These are phyloP conservation scores for Omphalotus guepiniiformis DNA, from an alignment of 768 basidiomycete genomes.

Conservation along the genomic window DNA sequence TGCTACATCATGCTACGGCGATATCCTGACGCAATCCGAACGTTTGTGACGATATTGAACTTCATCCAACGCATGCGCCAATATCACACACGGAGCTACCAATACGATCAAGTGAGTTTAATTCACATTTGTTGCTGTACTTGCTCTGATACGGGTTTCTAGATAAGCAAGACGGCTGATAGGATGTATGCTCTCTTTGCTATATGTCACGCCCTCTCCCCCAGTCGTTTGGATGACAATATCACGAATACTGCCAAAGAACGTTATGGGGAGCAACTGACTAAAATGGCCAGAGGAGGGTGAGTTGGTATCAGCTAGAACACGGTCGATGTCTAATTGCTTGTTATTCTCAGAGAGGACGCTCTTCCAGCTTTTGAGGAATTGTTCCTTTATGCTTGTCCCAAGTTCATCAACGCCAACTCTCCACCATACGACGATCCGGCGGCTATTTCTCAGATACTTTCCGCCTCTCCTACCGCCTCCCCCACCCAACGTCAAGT, in stretches of 20 bases:
- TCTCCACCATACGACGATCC: slow-evolving; percentile 90
- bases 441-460: slow-evolving; percentile 48
- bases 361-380: slow-evolving; percentile 82
- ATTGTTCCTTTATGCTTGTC: slow-evolving; percentile 91
- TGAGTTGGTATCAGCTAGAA: too few species aligned
- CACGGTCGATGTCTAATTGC: neutral
- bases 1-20: slow-evolving; percentile 94
- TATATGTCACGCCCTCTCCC: slow-evolving; percentile 89
- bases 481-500: slow-evolving; percentile 17
- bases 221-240: slow-evolving; percentile 90
- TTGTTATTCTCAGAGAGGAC: slow-evolving; percentile 46
- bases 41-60: slow-evolving; percentile 89
- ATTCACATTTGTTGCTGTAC: neutral
- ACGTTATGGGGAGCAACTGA: slow-evolving; percentile 86
- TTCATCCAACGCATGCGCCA: slow-evolving; percentile 96
- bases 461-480: slow-evolving; percentile 34
- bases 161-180: slow-evolving; percentile 98
- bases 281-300: slow-evolving; percentile 82
- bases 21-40: slow-evolving; percentile 93
- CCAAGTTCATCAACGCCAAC: slow-evolving; percentile 94
- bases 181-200: slow-evolving; percentile 97
- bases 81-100: slow-evolving; percentile 94
- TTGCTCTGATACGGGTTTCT: neutral
- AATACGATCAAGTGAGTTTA: slow-evolving; percentile 80
- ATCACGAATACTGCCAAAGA: slow-evolving; percentile 92